phyloP scores from a whole-genome alignment of 2,329 filamentous ascomycete species.

The Alternaria longipes region DNA sequence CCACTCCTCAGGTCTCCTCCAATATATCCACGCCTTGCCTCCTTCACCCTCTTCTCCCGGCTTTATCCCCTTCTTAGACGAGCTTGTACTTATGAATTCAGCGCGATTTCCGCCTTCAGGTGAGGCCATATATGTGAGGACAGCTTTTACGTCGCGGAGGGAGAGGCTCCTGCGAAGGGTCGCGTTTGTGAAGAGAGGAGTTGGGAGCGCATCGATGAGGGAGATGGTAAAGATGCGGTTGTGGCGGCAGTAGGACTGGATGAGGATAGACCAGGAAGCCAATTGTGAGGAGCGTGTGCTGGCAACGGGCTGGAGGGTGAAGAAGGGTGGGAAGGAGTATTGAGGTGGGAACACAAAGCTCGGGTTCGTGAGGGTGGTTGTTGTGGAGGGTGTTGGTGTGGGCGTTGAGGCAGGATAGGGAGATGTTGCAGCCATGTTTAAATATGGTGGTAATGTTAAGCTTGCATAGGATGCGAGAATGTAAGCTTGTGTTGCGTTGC shows the following conservation, averaged over 20 bases:
- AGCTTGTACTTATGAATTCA: conserved; percentile 67
- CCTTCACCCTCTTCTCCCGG: conserved; percentile 42
- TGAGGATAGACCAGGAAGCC: conserved; percentile 83
- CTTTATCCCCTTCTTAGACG: conserved; percentile 23
- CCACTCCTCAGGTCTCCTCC: conserved; percentile 91
- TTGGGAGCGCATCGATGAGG: conserved; percentile 64
- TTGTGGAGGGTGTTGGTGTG: conserved; percentile 15
- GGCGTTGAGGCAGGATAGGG: conserved; percentile 15
- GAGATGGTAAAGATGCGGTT: conserved; percentile 79
- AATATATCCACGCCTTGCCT: conserved; percentile 74
- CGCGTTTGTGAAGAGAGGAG: conserved; percentile 65
- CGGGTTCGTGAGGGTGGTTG: conserved; percentile 15
- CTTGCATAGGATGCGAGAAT: not conserved
- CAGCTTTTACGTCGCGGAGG: conserved; percentile 61
- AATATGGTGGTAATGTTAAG: not conserved
- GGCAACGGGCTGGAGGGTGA: conserved; percentile 79
- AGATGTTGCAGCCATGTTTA: conserved; percentile 26
- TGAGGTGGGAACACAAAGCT: conserved; percentile 56
- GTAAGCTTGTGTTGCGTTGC: not conserved
- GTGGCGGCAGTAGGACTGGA: conserved; percentile 84
- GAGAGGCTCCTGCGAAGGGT: conserved; percentile 57
- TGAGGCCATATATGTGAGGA: conserved; percentile 66
- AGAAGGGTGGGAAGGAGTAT: conserved; percentile 85
- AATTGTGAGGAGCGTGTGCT: conserved; percentile 79
- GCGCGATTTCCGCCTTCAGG: conserved; percentile 63